Evolutionary conservation across 2,329 filamentous ascomycete species (phyloP).

Genomic region (Arachnomyces sp.): DNA sequence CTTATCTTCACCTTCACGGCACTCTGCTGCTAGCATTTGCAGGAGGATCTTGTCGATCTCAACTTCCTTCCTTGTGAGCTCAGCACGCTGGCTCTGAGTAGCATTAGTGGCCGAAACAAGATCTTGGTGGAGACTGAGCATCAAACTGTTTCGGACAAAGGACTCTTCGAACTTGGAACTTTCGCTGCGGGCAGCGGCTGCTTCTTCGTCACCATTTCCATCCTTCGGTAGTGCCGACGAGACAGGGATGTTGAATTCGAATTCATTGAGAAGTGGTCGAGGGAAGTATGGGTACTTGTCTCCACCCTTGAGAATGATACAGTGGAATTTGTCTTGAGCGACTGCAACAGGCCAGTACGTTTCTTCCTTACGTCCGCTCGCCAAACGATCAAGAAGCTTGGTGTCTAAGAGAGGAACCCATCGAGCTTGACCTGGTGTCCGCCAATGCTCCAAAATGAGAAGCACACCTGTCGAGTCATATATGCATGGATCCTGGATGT

Average conservation of each 20-base stretch:
- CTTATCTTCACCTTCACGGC: constrained; percentile 81
- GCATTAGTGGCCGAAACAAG: constrained; percentile 61
- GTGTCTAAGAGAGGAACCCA: constrained; percentile 95
- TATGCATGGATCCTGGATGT: constrained; percentile 73
- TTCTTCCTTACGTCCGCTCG: constrained; percentile 78
- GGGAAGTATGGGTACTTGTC: constrained; percentile 92
- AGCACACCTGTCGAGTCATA: constrained; percentile 90
- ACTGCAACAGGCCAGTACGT: constrained; percentile 94
- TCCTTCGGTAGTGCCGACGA: constrained; percentile 44
- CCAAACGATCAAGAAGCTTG: constrained; percentile 69
- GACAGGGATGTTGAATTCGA: constrained; percentile 82
- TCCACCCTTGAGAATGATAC: constrained; percentile 95
- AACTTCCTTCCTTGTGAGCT: constrained; percentile 65
- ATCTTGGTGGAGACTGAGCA: constrained; percentile 68
- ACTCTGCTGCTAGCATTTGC: constrained; percentile 83
- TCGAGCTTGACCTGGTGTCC: constrained; percentile 70
- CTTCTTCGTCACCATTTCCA: constrained; percentile 31
- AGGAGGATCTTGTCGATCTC: constrained; percentile 86
- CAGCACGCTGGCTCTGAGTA: constrained; percentile 56
- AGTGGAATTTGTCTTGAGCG: constrained; percentile 86
- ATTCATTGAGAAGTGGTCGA: constrained; percentile 81
- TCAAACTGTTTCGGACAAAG: constrained; percentile 67
- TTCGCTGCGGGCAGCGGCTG: constrained; percentile 26
- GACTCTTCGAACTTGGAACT: constrained; percentile 62
- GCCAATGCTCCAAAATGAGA: constrained; percentile 84